A percentile compares a stretch with the other conserved stretches of the same genome.
phyloP scores from a whole-genome alignment of 1,284 basidiomycete species.

The Ceratorhiza oryzae-sativae region DNA sequence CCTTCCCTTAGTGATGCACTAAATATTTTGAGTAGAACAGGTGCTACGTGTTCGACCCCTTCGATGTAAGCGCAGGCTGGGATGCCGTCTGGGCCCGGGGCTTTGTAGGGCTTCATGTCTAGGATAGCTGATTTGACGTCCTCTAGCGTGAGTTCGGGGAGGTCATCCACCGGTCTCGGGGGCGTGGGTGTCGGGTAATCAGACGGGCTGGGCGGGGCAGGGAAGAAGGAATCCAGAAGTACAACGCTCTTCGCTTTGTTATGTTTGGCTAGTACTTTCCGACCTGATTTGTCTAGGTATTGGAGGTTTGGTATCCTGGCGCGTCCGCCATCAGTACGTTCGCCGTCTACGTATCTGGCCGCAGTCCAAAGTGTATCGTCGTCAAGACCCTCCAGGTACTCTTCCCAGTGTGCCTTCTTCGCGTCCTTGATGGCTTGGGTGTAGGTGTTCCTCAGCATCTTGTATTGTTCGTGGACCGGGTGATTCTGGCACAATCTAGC shows the following conservation, averaged over 20 bases:
- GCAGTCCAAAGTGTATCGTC: conserved; percentile 39
- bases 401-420: conserved; percentile 36
- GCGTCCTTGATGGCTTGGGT: neutral
- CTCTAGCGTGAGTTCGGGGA: conserved; percentile 6
- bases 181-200: neutral
- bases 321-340: neutral
- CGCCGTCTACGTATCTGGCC: conserved; percentile 1
- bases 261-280: neutral
- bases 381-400: conserved; percentile 26
- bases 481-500: neutral
- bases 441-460: conserved; percentile 8
- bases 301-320: conserved; percentile 33
- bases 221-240: conserved; percentile 40
- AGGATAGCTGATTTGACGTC: conserved; percentile 15
- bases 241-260: conserved; percentile 34
- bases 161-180: neutral
- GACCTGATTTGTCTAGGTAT: neutral
- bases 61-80: too few species aligned
- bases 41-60: too few species aligned
- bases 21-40: too few species aligned
- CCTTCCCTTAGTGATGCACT: too few species aligned
- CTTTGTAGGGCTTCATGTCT: too few species aligned
- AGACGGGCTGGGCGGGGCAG: conserved; percentile 6
- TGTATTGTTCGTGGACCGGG: neutral
- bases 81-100: too few species aligned